Base-by-base conservation (phyloP, 1,139 yeast species). In the Geotrichum armillariae region DNA sequence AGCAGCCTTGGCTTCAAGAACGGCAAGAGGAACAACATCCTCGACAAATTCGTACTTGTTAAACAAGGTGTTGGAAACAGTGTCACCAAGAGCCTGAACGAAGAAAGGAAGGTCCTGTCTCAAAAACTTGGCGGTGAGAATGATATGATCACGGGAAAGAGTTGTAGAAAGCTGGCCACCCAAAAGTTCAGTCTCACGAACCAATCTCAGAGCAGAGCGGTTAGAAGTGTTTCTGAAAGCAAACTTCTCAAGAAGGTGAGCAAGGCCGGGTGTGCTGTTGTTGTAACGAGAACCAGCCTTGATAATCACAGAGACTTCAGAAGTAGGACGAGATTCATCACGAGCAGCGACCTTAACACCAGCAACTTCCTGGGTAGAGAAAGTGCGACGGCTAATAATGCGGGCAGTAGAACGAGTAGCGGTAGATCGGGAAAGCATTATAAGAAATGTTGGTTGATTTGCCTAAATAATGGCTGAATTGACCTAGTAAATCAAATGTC, bases 141-240 rank as follows among this genome's bases (percentile, higher is more conserved):
- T 79, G 59, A 94, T 79, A 63, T 84, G 76, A 68, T 93, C 98
- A 76, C 97, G 85, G 67, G 89, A 82, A 60, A 89, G 84, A 52
- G 69, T 64, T 42, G 95, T 76, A 46, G 78, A 68, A 68, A 89
- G 80, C 56, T 72, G 72, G 66, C 96, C 98, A 59, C 99, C 99
- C 62, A 93, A 78, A 60, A 93, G 80, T 75, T 94, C 99, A 50
- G 93, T 75, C 74, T 94, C 99, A 72, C 99, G 86, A 63, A 91
- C 86, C 66, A 91, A 78, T 75, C 99, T 87, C 67, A 93, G 78
- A 25, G 95, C 96, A 27, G 96, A 85, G 71, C 90, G 88, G 62
- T 81, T 70, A 58, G 77, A 77, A 56, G 96, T 90, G 77, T 86
- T 85, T 70, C 87, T 60, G 77, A 85, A 93, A 64, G 85, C 85